Evolutionary conservation across 2,329 filamentous ascomycete genomes (phyloP).

Genomic region (Talaromyces funiculosus): DNA sequence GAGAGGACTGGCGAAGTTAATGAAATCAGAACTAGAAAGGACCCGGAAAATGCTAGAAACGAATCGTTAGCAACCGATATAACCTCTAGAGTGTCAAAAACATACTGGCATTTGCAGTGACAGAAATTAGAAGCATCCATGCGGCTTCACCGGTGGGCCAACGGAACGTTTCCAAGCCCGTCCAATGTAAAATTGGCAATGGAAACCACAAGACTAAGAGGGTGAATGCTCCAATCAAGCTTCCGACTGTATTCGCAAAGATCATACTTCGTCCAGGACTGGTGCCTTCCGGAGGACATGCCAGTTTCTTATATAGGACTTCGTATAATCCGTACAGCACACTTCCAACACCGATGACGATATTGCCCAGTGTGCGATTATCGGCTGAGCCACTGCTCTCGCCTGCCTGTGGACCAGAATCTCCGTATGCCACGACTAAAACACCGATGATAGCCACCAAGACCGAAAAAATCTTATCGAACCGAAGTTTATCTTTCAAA

Average conservation of each 20-base stretch:
- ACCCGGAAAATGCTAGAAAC: conserved; percentile 68
- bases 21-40: conserved; percentile 86
- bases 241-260: conserved; percentile 90
- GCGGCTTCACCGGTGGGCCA: conserved; percentile 72
- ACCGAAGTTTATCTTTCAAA: conserved; percentile 73
- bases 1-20: conserved; percentile 88
- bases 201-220: conserved; percentile 86
- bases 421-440: conserved; percentile 91
- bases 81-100: conserved; percentile 16
- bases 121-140: conserved; percentile 71
- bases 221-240: conserved; percentile 80
- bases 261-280: conserved; percentile 84
- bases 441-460: conserved; percentile 82
- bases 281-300: conserved; percentile 86
- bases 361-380: conserved; percentile 73
- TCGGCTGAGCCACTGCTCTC: conserved; percentile 46
- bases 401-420: conserved; percentile 45
- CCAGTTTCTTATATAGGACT: conserved; percentile 88
- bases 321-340: conserved; percentile 96
- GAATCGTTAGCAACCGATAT: not conserved
- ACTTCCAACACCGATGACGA: conserved; percentile 85
- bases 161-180: conserved; percentile 75
- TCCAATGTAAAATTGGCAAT: conserved; percentile 72
- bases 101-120: conserved; percentile 75
- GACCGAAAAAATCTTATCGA: conserved; percentile 83